Evolutionary conservation across 768 basidiomycete species (phyloP).

Genomic region (Russula sp.): DNA sequence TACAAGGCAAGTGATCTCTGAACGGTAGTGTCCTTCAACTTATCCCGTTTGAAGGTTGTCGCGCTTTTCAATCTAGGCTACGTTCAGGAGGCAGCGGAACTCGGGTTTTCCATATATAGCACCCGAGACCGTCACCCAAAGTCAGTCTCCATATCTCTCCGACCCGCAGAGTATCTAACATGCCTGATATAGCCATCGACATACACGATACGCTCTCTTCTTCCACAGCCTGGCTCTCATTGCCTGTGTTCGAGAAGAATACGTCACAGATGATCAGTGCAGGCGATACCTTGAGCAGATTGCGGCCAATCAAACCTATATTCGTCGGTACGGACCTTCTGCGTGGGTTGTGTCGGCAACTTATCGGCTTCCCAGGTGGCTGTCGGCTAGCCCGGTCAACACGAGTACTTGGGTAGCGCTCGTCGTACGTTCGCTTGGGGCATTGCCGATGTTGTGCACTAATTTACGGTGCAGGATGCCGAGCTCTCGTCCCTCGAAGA

Average conservation of each 20-base stretch:
- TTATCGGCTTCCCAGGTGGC: constrained; percentile 44
- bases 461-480: constrained; percentile 48
- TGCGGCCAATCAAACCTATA: constrained; percentile 52
- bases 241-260: constrained; percentile 47
- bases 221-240: constrained; percentile 67
- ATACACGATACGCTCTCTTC: constrained; percentile 61
- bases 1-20: constrained; percentile 44
- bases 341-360: background rate
- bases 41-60: constrained; percentile 41
- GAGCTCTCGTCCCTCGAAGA: constrained; percentile 57
- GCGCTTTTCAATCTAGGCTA: constrained; percentile 58
- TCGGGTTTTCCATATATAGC: constrained; percentile 59
- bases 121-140: constrained; percentile 58
- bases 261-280: constrained; percentile 33
- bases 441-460: background rate
- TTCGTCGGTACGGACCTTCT: constrained; percentile 44
- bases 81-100: constrained; percentile 48
- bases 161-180: background rate
- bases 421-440: constrained; percentile 39
- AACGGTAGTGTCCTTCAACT: background rate
- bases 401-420: constrained; percentile 63
- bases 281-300: constrained; percentile 50
- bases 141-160: constrained; percentile 33
- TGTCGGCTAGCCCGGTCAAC: constrained; percentile 64
- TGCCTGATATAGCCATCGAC: constrained; percentile 46